Conservation (phyloP, 352 stramenopile species). For the Globisporangium echinulatum region DNA sequence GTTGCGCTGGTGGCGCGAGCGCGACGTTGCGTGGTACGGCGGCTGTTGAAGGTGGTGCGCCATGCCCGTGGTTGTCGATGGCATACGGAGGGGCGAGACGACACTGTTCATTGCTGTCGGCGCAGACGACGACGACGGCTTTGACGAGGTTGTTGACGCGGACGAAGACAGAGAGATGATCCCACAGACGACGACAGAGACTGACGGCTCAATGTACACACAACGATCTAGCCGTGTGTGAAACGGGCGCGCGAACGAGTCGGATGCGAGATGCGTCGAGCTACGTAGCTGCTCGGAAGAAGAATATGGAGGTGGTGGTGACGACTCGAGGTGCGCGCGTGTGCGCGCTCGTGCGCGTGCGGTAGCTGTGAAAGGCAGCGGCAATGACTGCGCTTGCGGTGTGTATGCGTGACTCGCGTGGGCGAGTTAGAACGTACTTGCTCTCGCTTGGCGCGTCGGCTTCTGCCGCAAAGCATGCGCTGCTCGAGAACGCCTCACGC, state of each 20-base stretch:
- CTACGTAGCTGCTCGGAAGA: no score
- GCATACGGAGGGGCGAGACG: slow-evolving; percentile 15
- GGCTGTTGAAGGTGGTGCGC: slow-evolving; percentile 5
- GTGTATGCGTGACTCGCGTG: background rate
- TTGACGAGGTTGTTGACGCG: background rate
- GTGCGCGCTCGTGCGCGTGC: no score
- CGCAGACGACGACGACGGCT: background rate
- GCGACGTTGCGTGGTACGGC: background rate
- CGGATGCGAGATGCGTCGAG: background rate
- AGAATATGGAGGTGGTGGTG: no score
- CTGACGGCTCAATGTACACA: background rate
- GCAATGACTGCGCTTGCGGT: background rate
- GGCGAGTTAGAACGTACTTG: background rate
- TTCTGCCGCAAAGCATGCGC: background rate
- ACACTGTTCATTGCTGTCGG: slow-evolving; percentile 13
- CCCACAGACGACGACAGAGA: background rate
- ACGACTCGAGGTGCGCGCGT: no score
- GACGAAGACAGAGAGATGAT: slow-evolving; percentile 1
- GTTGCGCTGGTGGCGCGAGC: slow-evolving; percentile 5
- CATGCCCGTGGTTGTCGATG: slow-evolving; percentile 6
- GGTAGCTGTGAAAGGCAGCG: no score
- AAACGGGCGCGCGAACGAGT: background rate
- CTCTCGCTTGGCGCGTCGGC: background rate
- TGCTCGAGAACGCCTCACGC: no score
- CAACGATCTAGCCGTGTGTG: background rate